Evolutionary conservation across 2,329 filamentous ascomycete species (phyloP).

Genomic region (Fusarium vanettenii): DNA sequence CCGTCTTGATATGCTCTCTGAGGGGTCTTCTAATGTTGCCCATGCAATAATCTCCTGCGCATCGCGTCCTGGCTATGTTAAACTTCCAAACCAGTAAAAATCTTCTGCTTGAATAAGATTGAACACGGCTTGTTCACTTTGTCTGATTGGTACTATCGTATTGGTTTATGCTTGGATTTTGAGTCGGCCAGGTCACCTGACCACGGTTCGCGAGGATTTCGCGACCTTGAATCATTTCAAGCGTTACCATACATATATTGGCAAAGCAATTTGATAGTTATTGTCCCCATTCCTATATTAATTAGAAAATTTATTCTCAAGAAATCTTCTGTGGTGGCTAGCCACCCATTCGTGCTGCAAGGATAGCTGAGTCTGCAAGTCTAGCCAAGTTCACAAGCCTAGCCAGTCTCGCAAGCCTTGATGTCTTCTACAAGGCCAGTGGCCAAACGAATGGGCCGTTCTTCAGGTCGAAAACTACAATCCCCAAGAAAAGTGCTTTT

Average conservation of each 20-base stretch:
- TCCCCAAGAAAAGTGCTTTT: neutral
- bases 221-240: neutral
- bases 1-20: neutral
- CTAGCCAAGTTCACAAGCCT: neutral
- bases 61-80: neutral
- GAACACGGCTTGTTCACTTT: neutral
- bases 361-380: neutral
- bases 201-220: neutral
- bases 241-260: neutral
- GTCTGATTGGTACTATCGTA: neutral
- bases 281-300: fast-evolving
- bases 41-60: neutral
- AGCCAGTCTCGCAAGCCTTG: neutral
- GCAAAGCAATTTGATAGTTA: too few species aligned
- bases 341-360: neutral
- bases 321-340: neutral
- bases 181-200: neutral
- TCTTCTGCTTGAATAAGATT: neutral
- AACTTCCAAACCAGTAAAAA: neutral
- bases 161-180: neutral
- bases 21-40: neutral
- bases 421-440: neutral
- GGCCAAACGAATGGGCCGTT: neutral
- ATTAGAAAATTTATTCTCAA: too few species aligned
- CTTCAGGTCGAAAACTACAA: neutral